Percentiles rank a stretch among this genome's conserved stretches.
Evolutionary conservation across 1,284 basidiomycete genomes (phyloP).

Genomic region (Tylopilus microsporus): DNA sequence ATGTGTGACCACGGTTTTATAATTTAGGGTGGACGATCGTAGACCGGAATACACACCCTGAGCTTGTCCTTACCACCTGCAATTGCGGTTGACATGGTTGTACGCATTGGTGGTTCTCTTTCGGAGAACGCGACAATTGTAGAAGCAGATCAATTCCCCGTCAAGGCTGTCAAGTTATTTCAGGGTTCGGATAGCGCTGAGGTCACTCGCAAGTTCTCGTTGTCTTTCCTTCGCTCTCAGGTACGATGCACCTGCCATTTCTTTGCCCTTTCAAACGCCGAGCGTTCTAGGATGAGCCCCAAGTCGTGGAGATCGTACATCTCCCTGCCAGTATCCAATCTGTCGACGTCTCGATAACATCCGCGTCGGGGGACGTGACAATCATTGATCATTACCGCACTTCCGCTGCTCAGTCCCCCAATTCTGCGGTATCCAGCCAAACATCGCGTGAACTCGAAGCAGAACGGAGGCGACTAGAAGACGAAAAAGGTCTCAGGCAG

Average conservation of each 20-base stretch:
- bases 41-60: too few relatives aligned
- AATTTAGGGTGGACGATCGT: too few relatives aligned
- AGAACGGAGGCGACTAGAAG: constrained; percentile 13
- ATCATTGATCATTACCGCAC: constrained; percentile 19
- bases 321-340: constrained; percentile 9
- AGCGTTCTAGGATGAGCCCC: constrained; percentile 13
- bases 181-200: constrained; percentile 12
- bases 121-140: constrained; percentile 11
- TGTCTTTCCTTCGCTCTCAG: constrained; percentile 12
- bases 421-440: background rate
- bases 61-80: background rate
- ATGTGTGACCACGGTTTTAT: too few relatives aligned
- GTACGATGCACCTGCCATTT: background rate
- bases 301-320: constrained; percentile 19
- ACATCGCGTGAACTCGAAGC: constrained; percentile 9
- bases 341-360: constrained; percentile 16
- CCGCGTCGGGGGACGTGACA: constrained; percentile 7
- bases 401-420: too few relatives aligned
- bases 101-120: background rate
- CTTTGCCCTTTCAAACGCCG: background rate
- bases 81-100: constrained; percentile 5
- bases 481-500: constrained; percentile 22
- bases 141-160: constrained; percentile 15
- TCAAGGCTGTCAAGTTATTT: constrained; percentile 25
- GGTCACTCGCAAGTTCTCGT: constrained; percentile 21